Evolutionary conservation across 2,329 filamentous ascomycete species (phyloP).

Genomic region (Pseudofabraea citricarpa): DNA sequence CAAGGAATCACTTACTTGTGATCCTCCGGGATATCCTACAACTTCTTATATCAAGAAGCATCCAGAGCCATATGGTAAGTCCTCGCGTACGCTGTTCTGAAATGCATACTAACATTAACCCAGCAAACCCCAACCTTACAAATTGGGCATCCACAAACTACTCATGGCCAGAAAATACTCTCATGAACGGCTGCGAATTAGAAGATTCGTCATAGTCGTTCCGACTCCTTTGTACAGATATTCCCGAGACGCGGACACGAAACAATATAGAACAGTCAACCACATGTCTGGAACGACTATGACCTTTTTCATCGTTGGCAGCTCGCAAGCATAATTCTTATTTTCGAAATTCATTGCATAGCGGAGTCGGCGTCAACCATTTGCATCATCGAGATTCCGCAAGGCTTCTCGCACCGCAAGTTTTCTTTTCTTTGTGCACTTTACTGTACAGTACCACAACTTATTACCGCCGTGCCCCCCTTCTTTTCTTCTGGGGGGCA

Average conservation of each 20-base stretch:
- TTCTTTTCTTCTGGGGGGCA: not conserved
- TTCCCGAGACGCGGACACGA: constrained; percentile 12
- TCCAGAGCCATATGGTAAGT: constrained; percentile 53
- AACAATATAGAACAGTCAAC: not conserved
- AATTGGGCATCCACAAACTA: constrained; percentile 50
- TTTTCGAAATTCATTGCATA: constrained; percentile 14
- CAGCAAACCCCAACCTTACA: constrained; percentile 58
- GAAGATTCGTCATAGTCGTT: constrained; percentile 4
- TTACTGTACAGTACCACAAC: not conserved
- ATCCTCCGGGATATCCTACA: constrained; percentile 62
- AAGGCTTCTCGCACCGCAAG: not conserved
- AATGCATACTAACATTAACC: constrained; percentile 10
- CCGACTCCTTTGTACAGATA: constrained; percentile 16
- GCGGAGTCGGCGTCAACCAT: constrained; percentile 18
- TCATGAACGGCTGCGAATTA: constrained; percentile 49
- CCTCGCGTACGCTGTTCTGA: not conserved
- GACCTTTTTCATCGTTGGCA: constrained; percentile 5
- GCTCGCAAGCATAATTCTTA: constrained; percentile 6
- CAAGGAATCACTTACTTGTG: constrained; percentile 56
- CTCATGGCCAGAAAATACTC: constrained; percentile 55
- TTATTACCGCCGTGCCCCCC: no score
- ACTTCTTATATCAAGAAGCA: constrained; percentile 63
- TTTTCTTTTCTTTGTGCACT: not conserved
- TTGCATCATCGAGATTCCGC: constrained; percentile 4
- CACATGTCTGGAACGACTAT: constrained; percentile 6